Evolutionary conservation across 2,329 filamentous ascomycete species (phyloP).

Genomic region (Pseudogymnoascus sp.): DNA sequence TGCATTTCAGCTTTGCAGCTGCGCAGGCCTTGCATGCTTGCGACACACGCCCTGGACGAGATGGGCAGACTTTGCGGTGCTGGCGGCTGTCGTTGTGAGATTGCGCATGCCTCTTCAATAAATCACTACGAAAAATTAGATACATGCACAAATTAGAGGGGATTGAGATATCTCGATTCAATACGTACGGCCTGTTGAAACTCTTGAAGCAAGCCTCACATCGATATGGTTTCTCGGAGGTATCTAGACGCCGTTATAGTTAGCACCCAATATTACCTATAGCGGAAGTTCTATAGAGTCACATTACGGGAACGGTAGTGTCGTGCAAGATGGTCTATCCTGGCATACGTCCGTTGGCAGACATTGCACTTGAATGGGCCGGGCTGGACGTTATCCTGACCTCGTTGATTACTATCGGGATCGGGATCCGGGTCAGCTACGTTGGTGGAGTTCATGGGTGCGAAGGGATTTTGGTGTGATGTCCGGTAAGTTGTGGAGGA

Average conservation of each 20-base stretch:
- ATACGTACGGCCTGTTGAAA: conserved; percentile 6
- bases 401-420: not conserved
- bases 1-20: conserved; percentile 11
- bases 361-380: conserved; percentile 7
- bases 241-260: not conserved
- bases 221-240: conserved; percentile 7
- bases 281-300: not conserved
- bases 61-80: not conserved
- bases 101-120: not conserved
- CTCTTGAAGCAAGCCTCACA: conserved; percentile 8
- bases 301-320: conserved; percentile 8
- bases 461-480: not conserved
- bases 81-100: not conserved
- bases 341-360: conserved; percentile 9
- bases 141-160: not conserved
- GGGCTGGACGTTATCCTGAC: not conserved
- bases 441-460: not conserved
- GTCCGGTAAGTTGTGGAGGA: not conserved
- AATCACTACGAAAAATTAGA: not conserved
- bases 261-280: not conserved
- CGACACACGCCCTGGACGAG: conserved; percentile 2
- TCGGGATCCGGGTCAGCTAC: not conserved
- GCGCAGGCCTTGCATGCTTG: conserved; percentile 11
- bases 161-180: not conserved
- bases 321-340: conserved; percentile 10